These are phyloP conservation scores for Leccinum fibrillosum DNA, from an alignment of 768 basidiomycete genomes.

Conservation along the genomic window DNA sequence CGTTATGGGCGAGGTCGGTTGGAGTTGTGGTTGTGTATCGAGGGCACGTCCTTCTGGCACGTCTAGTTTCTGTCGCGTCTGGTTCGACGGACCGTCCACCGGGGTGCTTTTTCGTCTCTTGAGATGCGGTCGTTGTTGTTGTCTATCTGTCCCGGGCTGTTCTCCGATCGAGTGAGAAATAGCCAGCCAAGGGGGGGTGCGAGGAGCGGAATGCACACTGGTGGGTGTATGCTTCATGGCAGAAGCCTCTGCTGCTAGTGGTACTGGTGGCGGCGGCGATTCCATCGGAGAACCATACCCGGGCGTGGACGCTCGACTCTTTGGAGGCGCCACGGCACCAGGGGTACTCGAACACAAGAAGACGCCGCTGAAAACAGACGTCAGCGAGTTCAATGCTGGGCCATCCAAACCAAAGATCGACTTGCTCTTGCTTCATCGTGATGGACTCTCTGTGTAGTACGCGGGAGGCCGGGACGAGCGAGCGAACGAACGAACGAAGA, in stretches of 20 bases:
- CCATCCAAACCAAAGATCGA: not conserved
- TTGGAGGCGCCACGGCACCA: not conserved
- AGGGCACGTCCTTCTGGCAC: not conserved
- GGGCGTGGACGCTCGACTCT: not conserved
- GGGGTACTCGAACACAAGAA: conserved; percentile 11
- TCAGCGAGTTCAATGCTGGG: conserved; percentile 7
- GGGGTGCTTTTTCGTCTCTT: conserved; percentile 13
- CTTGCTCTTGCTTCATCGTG: conserved; percentile 23
- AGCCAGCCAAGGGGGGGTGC: too few relatives aligned
- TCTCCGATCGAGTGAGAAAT: not conserved
- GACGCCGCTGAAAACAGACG: conserved; percentile 11
- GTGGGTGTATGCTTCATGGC: conserved; percentile 1
- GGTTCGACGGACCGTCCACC: conserved; percentile 1
- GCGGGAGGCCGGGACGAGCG: too few relatives aligned
- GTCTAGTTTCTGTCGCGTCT: conserved; percentile 15
- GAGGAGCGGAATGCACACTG: conserved; percentile 5
- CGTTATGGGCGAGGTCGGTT: not conserved
- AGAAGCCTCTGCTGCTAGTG: not conserved
- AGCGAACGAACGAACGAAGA: not conserved
- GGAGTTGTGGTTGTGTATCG: not conserved
- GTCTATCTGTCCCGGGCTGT: conserved; percentile 19
- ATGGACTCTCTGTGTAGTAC: conserved; percentile 16
- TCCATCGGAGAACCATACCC: not conserved
- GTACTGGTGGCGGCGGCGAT: not conserved
- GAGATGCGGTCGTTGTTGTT: not conserved